A percentile compares a stretch with the other conserved stretches of the same genome.
phyloP scores from a whole-genome alignment of 2,329 filamentous ascomycete genomes.

The Botryotinia convoluta region DNA sequence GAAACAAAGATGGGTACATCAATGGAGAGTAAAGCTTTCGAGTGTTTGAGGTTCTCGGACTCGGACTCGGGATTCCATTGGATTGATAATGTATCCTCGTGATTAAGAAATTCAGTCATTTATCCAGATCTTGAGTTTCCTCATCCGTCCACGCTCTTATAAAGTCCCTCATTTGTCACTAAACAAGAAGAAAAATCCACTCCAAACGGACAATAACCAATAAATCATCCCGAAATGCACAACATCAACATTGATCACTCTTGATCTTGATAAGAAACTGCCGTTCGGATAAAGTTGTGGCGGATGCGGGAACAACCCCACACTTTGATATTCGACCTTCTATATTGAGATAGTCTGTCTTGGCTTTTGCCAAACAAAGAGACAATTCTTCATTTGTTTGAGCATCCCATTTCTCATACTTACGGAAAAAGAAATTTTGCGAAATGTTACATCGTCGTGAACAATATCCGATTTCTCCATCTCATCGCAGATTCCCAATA shows the following conservation, averaged over 20 bases:
- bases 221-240: not conserved
- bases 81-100: not conserved
- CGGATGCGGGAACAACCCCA: not conserved
- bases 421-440: not conserved
- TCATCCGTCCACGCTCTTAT: not conserved
- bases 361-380: not conserved
- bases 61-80: not conserved
- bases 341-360: slow-evolving; percentile 4
- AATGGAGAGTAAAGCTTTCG: not conserved
- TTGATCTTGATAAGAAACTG: slow-evolving; percentile 3
- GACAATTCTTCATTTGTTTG: not conserved
- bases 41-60: not conserved
- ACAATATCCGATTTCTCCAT: not conserved
- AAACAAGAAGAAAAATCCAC: not conserved
- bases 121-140: not conserved
- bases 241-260: not conserved
- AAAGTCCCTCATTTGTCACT: not conserved
- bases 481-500: not conserved
- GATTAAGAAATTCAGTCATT: not conserved
- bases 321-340: slow-evolving; percentile 1
- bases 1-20: not conserved
- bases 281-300: not conserved
- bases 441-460: not conserved
- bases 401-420: not conserved
- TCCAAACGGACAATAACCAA: not conserved